Percentiles rank a stretch among this genome's conserved stretches.
These are phyloP conservation scores for Lecanicillium sp. DNA, from an alignment of 2,329 filamentous ascomycete species.

Conservation along the genomic window DNA sequence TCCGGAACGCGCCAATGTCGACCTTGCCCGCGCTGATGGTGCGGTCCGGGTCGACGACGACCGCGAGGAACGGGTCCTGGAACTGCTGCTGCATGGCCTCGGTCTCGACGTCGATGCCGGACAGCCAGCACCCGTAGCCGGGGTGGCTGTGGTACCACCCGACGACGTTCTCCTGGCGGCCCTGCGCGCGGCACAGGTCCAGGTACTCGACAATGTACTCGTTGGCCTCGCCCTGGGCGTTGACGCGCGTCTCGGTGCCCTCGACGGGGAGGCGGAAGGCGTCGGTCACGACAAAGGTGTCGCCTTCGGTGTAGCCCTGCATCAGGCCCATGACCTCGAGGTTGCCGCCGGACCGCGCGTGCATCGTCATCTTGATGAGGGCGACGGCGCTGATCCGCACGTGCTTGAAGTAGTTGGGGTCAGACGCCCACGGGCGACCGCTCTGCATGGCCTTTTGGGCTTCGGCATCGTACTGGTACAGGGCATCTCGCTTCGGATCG, in stretches of 20 bases:
- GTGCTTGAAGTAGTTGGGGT: slow-evolving; percentile 85
- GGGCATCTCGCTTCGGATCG: slow-evolving; percentile 80
- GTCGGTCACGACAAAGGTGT: slow-evolving; percentile 87
- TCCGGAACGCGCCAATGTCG: slow-evolving; percentile 94
- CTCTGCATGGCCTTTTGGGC: slow-evolving; percentile 61
- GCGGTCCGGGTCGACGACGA: slow-evolving; percentile 93
- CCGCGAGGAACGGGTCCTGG: slow-evolving; percentile 86
- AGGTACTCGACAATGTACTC: slow-evolving; percentile 94
- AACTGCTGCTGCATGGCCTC: slow-evolving; percentile 80
- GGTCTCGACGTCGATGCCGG: slow-evolving; percentile 89
- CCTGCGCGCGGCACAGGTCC: slow-evolving; percentile 67
- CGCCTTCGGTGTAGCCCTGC: slow-evolving; percentile 85
- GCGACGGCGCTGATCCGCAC: slow-evolving; percentile 92
- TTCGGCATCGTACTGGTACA: slow-evolving; percentile 73
- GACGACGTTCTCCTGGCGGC: slow-evolving; percentile 79
- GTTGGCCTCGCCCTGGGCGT: slow-evolving; percentile 91
- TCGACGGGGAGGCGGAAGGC: slow-evolving; percentile 92
- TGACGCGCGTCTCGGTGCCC: slow-evolving; percentile 96
- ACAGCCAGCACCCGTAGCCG: slow-evolving; percentile 96
- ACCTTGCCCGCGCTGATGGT: slow-evolving; percentile 93
- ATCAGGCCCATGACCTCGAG: slow-evolving; percentile 98
- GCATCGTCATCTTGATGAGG: slow-evolving; percentile 98
- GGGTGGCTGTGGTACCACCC: slow-evolving; percentile 99
- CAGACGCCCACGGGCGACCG: slow-evolving; percentile 66
- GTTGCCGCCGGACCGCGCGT: slow-evolving; percentile 86